Evolutionary conservation across 768 basidiomycete genomes (phyloP).

Genomic region (Leccinum truebloodii): DNA sequence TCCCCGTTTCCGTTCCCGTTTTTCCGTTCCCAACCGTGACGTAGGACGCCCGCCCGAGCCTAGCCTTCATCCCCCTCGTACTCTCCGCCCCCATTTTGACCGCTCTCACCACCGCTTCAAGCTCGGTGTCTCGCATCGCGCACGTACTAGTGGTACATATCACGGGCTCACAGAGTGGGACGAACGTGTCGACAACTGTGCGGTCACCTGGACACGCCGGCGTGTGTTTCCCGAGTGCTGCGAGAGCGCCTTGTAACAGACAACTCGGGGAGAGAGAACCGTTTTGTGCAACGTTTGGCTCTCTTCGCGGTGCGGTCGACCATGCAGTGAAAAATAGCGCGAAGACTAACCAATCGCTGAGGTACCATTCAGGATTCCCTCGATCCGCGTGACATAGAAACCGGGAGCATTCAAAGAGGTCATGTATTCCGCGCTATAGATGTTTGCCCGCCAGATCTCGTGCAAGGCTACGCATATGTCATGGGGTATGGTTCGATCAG

Average conservation of each 20-base stretch:
- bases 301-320: slow-evolving; percentile 20
- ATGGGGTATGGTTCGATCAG: not conserved
- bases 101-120: slow-evolving; percentile 27
- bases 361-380: slow-evolving; percentile 17
- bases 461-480: slow-evolving; percentile 23
- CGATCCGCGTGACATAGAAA: slow-evolving; percentile 44
- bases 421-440: slow-evolving; percentile 55
- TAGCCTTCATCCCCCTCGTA: slow-evolving; percentile 48
- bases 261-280: slow-evolving; percentile 5
- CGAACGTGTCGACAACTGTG: slow-evolving; percentile 55
- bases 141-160: not conserved
- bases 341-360: not conserved
- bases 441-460: slow-evolving; percentile 39
- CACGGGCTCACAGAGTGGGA: slow-evolving; percentile 42
- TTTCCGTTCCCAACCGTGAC: slow-evolving; percentile 32
- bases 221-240: slow-evolving; percentile 41
- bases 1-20: slow-evolving; percentile 3
- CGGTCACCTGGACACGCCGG: slow-evolving; percentile 55
- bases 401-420: slow-evolving; percentile 63
- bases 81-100: slow-evolving; percentile 46
- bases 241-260: slow-evolving; percentile 28
- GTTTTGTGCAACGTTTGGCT: not conserved
- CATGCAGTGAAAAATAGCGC: slow-evolving; percentile 42
- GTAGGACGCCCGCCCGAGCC: slow-evolving; percentile 54
- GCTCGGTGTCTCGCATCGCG: too few relatives aligned